phyloP scores from a whole-genome alignment of 2,329 filamentous ascomycete species.

The Pezicula neosporulosa region DNA sequence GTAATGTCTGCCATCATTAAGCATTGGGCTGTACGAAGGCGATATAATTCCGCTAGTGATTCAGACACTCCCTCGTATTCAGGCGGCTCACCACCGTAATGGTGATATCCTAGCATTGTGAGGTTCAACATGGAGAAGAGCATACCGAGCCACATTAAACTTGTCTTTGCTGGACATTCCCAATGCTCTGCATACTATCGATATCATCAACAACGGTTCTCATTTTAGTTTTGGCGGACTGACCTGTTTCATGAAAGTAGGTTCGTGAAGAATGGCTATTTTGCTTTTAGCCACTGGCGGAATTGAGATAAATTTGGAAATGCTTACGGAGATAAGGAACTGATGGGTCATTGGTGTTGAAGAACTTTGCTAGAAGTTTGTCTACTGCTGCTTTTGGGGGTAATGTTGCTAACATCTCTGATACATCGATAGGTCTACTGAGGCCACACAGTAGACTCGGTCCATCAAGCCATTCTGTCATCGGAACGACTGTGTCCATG shows the following conservation, averaged over 20 bases:
- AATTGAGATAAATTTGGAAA: conserved; percentile 8
- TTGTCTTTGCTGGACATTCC: conserved; percentile 66
- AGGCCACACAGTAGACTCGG: conserved; percentile 75
- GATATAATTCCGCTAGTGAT: conserved; percentile 59
- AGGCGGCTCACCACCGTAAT: conserved; percentile 70
- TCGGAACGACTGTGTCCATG: conserved; percentile 59
- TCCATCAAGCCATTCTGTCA: conserved; percentile 43
- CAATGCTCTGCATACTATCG: conserved; percentile 39
- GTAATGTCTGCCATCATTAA: conserved; percentile 74
- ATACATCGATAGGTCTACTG: conserved; percentile 61
- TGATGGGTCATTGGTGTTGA: conserved; percentile 69
- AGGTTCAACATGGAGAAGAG: conserved; percentile 74
- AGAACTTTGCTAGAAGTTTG: conserved; percentile 81
- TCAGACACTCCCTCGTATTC: conserved; percentile 61
- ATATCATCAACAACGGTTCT: neutral
- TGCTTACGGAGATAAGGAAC: conserved; percentile 37
- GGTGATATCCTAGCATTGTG: conserved; percentile 72
- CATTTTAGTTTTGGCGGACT: neutral
- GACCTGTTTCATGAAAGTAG: conserved; percentile 75
- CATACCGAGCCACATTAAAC: conserved; percentile 73
- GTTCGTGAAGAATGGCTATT: conserved; percentile 67
- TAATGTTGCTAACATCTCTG: conserved; percentile 75
- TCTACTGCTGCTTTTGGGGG: conserved; percentile 77
- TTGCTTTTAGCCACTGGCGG: conserved; percentile 35
- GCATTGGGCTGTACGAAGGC: conserved; percentile 71